Conservation (phyloP, 371 early-diverging fungal species). For the Saksenaea oblongispora region DNA sequence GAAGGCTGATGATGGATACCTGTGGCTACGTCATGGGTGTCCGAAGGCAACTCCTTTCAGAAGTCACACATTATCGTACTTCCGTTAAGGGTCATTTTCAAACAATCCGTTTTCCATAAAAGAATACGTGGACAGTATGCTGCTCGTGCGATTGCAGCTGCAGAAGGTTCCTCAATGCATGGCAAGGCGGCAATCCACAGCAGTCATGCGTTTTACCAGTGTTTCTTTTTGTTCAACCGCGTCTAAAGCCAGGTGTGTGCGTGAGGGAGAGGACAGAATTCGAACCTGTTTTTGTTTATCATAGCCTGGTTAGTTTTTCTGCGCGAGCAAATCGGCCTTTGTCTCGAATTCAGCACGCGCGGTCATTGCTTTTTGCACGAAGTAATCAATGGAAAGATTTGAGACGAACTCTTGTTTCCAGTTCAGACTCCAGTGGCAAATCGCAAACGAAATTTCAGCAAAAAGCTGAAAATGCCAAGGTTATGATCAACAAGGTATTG, state of each 20-base stretch:
- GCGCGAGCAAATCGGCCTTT: background rate
- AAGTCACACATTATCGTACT: too few relatives aligned
- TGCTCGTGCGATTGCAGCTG: constrained; percentile 5
- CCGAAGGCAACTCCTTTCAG: too few relatives aligned
- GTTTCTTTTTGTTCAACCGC: background rate
- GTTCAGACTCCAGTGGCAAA: background rate
- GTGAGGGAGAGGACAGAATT: background rate
- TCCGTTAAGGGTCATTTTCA: too few relatives aligned
- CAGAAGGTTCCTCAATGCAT: background rate
- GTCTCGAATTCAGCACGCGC: background rate
- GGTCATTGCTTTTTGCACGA: background rate
- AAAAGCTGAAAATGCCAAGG: constrained; percentile 43
- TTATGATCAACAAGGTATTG: constrained; percentile 34
- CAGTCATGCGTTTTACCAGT: background rate
- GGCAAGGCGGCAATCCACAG: background rate
- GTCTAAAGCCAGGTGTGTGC: background rate
- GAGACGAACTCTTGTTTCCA: background rate
- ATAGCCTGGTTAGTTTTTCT: background rate
- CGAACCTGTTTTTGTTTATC: background rate
- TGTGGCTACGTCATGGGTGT: too few relatives aligned
- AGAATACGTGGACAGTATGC: background rate
- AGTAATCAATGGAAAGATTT: background rate
- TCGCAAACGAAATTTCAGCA: constrained; percentile 12
- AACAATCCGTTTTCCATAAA: background rate
- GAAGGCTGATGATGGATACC: too few relatives aligned